These are phyloP conservation scores for Penicillium bovifimosum DNA, from an alignment of 495 filamentous ascomycete genomes.

Conservation along the genomic window DNA sequence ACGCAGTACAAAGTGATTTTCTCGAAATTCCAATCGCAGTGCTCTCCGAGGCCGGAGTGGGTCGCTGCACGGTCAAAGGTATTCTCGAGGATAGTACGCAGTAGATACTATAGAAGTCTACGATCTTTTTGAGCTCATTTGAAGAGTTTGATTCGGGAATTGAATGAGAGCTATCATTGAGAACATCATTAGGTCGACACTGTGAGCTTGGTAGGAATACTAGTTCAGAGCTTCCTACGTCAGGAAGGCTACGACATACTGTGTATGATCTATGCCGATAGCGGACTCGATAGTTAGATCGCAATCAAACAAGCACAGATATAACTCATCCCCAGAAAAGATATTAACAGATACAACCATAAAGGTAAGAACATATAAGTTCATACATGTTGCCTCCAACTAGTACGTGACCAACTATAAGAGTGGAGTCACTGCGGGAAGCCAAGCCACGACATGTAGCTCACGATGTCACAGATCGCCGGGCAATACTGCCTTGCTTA, in stretches of 20 bases:
- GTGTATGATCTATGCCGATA: not conserved
- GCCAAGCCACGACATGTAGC: conserved; percentile 6
- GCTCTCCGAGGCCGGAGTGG: conserved; percentile 15
- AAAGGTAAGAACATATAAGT: too few relatives aligned
- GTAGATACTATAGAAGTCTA: too few relatives aligned
- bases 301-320: not conserved
- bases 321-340: not conserved
- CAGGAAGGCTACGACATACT: too few relatives aligned
- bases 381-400: not conserved
- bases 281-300: not conserved
- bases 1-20: not conserved
- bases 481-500: conserved; percentile 16
- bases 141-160: too few relatives aligned
- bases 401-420: not conserved
- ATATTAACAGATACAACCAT: too few relatives aligned
- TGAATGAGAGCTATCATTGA: not conserved
- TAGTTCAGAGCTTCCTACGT: too few relatives aligned
- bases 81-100: not conserved
- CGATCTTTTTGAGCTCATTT: too few relatives aligned
- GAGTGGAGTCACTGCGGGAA: conserved; percentile 10
- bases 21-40: not conserved
- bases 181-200: not conserved
- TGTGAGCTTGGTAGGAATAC: too few relatives aligned
- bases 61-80: conserved; percentile 4
- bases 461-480: conserved; percentile 4